phyloP scores from a whole-genome alignment of 2,329 filamentous ascomycete species.

The Scytalidium sp. region DNA sequence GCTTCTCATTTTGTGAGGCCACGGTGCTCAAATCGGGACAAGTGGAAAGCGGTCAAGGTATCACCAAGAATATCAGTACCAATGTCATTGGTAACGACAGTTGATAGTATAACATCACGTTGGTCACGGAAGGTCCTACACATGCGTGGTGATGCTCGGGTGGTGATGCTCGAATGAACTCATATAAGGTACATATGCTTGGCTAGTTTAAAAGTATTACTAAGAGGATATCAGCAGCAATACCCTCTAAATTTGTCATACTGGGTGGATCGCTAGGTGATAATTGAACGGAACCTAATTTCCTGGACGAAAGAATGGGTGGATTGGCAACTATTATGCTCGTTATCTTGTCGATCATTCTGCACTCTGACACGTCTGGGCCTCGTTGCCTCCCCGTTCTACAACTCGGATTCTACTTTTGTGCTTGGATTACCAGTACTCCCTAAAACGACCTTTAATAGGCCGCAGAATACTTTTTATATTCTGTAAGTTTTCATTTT shows the following conservation, averaged over 20 bases:
- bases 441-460: no score
- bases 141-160: constrained; percentile 2
- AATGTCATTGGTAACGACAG: constrained; percentile 6
- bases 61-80: neutral
- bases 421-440: no score
- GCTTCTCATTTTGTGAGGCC: constrained; percentile 1
- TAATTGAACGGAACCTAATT: no score
- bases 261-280: no score
- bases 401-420: no score
- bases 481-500: no score
- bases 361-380: no score
- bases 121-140: constrained; percentile 2
- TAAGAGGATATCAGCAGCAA: neutral
- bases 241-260: neutral
- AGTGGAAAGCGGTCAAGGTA: constrained; percentile 4
- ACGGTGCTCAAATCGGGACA: neutral
- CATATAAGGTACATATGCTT: neutral
- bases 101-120: constrained; percentile 4
- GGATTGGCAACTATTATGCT: no score
- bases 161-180: constrained; percentile 4
- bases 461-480: no score
- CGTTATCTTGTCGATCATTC: no score
- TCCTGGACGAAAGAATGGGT: no score
- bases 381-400: no score
- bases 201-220: neutral